These are phyloP conservation scores for Capsicum chinense DNA, from an alignment of 257 asterid species.

Conservation along the genomic window DNA sequence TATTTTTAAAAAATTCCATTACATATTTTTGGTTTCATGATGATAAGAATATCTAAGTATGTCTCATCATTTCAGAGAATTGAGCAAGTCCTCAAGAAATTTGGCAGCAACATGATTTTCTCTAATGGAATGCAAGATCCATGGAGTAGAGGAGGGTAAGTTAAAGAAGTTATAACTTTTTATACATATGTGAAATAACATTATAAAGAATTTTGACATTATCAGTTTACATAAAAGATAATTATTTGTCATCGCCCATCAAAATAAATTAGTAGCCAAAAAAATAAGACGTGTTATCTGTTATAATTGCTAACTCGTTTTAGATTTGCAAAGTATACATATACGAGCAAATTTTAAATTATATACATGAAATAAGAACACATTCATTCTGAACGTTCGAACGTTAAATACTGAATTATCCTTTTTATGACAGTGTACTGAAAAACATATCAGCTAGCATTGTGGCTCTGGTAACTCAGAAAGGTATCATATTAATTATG, in stretches of 20 bases:
- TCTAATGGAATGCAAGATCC: slow-evolving; percentile 86
- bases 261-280: not conserved
- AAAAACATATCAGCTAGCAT: slow-evolving; percentile 68
- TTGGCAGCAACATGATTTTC: slow-evolving; percentile 78
- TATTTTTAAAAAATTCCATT: too few species aligned
- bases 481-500: slow-evolving; percentile 45
- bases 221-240: not conserved
- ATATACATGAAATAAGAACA: not conserved
- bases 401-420: not conserved
- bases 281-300: not conserved
- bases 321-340: not conserved
- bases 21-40: not conserved
- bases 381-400: not conserved
- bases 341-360: not conserved
- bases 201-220: not conserved
- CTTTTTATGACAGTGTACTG: slow-evolving; percentile 52
- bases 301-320: not conserved
- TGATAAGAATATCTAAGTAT: not conserved
- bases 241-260: not conserved
- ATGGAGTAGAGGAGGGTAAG: slow-evolving; percentile 89
- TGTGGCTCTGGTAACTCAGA: slow-evolving; percentile 65
- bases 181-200: not conserved
- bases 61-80: slow-evolving; percentile 45
- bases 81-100: slow-evolving; percentile 60
- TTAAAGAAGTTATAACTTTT: not conserved